Conservation (phyloP, 2,329 filamentous ascomycete genomes). For the Penicillium carneum region DNA sequence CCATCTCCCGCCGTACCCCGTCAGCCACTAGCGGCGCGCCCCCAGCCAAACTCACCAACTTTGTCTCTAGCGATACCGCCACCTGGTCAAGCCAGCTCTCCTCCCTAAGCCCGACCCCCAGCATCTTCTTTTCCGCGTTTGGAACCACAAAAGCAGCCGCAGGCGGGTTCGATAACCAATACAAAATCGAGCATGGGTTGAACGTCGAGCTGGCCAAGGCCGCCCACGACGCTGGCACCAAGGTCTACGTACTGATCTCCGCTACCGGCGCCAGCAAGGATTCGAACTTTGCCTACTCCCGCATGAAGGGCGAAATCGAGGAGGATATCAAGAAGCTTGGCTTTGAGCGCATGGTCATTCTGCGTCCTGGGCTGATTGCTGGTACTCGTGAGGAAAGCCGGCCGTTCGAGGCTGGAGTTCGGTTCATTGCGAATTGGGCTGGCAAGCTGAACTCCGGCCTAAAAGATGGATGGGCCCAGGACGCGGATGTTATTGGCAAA, state of each 20-base stretch:
- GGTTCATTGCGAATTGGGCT: slow-evolving; percentile 63
- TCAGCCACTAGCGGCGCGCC: slow-evolving; percentile 55
- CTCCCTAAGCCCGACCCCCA: slow-evolving; percentile 62
- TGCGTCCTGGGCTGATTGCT: slow-evolving; percentile 76
- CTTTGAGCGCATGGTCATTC: slow-evolving; percentile 79
- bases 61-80: slow-evolving; percentile 71
- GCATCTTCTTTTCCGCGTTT: slow-evolving; percentile 76
- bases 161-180: slow-evolving; percentile 78
- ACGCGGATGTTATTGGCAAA: slow-evolving; percentile 71
- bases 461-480: slow-evolving; percentile 75
- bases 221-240: slow-evolving; percentile 74
- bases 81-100: slow-evolving; percentile 71
- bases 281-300: slow-evolving; percentile 62
- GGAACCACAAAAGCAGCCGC: slow-evolving; percentile 80
- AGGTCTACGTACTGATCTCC: slow-evolving; percentile 80
- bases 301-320: slow-evolving; percentile 90
- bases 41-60: slow-evolving; percentile 68
- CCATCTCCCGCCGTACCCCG: slow-evolving; percentile 56
- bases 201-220: slow-evolving; percentile 79
- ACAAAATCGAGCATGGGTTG: slow-evolving; percentile 86
- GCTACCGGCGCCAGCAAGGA: slow-evolving; percentile 60
- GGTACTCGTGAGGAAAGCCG: slow-evolving; percentile 71
- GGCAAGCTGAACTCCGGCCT: slow-evolving; percentile 61
- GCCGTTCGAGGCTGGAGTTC: slow-evolving; percentile 63
- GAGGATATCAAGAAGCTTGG: slow-evolving; percentile 73